Conservation (phyloP, 441 rosid species). For the Erodium trifolium region DNA sequence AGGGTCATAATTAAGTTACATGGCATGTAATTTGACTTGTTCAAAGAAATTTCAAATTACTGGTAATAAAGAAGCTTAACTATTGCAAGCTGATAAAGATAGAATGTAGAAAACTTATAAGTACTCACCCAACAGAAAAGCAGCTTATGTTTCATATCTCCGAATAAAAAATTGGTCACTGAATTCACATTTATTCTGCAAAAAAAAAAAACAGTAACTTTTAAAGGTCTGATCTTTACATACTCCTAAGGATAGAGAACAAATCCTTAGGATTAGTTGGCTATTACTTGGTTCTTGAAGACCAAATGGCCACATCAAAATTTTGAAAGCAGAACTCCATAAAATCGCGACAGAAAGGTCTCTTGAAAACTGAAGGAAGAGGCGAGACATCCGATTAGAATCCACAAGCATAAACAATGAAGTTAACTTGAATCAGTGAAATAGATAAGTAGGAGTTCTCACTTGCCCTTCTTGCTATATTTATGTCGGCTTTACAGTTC, state of each 20-base stretch:
- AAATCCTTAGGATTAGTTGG: slow-evolving; percentile 2
- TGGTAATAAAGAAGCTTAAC: not conserved
- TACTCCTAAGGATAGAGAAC: not conserved
- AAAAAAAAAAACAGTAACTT: slow-evolving; percentile 9
- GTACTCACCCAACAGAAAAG: slow-evolving; percentile 77
- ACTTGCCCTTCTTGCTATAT: slow-evolving; percentile 48
- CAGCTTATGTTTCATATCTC: slow-evolving; percentile 60
- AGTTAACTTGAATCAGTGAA: slow-evolving; percentile 1
- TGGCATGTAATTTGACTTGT: too few relatives aligned
- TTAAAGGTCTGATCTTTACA: not conserved
- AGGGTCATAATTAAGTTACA: too few relatives aligned
- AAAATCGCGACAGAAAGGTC: slow-evolving; percentile 65
- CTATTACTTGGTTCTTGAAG: slow-evolving; percentile 50
- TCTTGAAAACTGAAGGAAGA: slow-evolving; percentile 45
- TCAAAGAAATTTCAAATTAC: too few relatives aligned
- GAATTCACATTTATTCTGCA: slow-evolving; percentile 51
- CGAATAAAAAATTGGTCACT: slow-evolving; percentile 51
- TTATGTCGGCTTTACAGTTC: slow-evolving; percentile 39
- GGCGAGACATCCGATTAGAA: slow-evolving; percentile 10
- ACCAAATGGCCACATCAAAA: slow-evolving; percentile 87
- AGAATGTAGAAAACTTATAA: not conserved
- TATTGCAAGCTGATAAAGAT: not conserved
- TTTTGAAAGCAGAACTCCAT: slow-evolving; percentile 68
- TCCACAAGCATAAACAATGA: not conserved
- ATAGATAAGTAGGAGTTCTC: slow-evolving; percentile 14